phyloP scores from a whole-genome alignment of 495 filamentous ascomycete species.

The Penicillium pancosmium region DNA sequence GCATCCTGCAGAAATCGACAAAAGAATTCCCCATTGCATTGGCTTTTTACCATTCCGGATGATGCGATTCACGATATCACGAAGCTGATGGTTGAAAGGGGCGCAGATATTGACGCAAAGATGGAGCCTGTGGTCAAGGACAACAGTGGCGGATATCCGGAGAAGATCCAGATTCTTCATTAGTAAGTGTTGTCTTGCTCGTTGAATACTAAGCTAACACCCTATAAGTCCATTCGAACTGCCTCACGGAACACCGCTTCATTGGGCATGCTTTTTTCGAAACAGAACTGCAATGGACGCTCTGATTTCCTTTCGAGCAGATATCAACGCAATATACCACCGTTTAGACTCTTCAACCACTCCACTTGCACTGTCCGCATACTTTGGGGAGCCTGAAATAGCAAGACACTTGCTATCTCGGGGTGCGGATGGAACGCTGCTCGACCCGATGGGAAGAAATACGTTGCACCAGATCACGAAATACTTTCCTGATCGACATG shows the following conservation, averaged over 20 bases:
- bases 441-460: constrained; percentile 21
- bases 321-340: constrained; percentile 14
- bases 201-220: not conserved
- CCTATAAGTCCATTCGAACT: constrained; percentile 31
- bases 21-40: constrained; percentile 26
- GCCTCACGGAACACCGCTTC: constrained; percentile 31
- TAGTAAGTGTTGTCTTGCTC: constrained; percentile 13
- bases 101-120: constrained; percentile 18
- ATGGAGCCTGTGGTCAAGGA: constrained; percentile 20
- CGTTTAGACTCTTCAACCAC: constrained; percentile 17
- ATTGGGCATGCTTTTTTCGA: constrained; percentile 33
- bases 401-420: constrained; percentile 15
- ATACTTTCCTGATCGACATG: constrained; percentile 16
- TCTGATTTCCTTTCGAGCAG: constrained; percentile 22
- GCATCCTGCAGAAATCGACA: constrained; percentile 16
- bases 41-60: constrained; percentile 13
- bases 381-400: constrained; percentile 19
- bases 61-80: constrained; percentile 7
- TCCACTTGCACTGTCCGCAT: constrained; percentile 21
- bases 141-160: constrained; percentile 19
- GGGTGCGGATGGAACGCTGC: constrained; percentile 18
- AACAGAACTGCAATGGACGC: constrained; percentile 18
- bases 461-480: constrained; percentile 22
- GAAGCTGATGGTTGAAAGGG: constrained; percentile 14
- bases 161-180: constrained; percentile 25